Base-by-base conservation (phyloP, 2,329 filamentous ascomycete species). In the Monosporascus sp. region DNA sequence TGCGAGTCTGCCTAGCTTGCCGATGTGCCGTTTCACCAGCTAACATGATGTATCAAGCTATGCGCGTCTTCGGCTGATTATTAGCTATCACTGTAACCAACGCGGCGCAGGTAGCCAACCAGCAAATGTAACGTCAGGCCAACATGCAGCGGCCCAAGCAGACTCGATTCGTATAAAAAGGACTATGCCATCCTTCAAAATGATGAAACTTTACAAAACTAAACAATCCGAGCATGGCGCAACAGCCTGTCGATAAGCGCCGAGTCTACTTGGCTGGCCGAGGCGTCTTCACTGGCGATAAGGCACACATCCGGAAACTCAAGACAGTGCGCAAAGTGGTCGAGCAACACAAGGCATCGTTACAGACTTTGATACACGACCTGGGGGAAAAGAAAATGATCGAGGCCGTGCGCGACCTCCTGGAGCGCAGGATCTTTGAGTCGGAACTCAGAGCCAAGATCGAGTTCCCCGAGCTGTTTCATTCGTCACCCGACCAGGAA, bases 401-500 rank as follows among this genome's bases (percentile, higher is more conserved):
- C 9, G 55, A 58, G 8, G 63, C 64, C 14, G 46, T 61, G 20
- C 62, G 58, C 37, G 47, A 45, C 18, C 52, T 70, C n/a, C 47
- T 69, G 15, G 59, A 65, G 43, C 47, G 43, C 8, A 46, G 58
- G 3, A 51, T 70, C 11, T 71, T 72, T 53, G 58, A 67, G 51
- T 70, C 66, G 1, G 65, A 70, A 28, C 45, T 62, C 7, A 60
- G 63, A 26, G 69, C 68, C 40, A 69, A 66, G 52, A 58, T 64
- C 46, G 61, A 64, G 49, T 72, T 72, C 54, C 68, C 69, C 6
- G 65, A 66, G 22, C 61, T 70, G 9, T 71, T 69, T 38, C 56
- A 54, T 18, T 58, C 60, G 7, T 63, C 62, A 8, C 60, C 61
- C 6, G 53, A 55, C 6, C 60, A 60, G 40, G 61, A 65, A 47